Evolutionary conservation across 2,329 filamentous ascomycete species (phyloP), one percentile per base, ranked within the genome.

Genomic region (Ciborinia camelliae): DNA sequence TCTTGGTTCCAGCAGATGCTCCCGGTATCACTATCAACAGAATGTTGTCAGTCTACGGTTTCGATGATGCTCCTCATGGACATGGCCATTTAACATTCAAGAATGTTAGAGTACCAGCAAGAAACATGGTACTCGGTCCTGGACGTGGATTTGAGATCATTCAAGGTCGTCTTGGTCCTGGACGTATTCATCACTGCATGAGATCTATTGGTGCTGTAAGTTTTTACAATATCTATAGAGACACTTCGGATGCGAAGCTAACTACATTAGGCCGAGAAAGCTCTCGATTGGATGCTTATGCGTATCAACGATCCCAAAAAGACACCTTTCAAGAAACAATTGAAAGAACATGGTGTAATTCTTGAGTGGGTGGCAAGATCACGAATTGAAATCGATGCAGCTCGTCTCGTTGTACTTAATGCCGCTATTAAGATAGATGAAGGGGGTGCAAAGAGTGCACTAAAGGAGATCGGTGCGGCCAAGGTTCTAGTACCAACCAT

Each of bases 181-280:
- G 95, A 41, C 90, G 95, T 65, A 98, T 99, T 76, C 95, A 99
- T 81, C 95, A 99, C 80, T 92, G 92, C 66, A 99, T 99, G 95
- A 88, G 95, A 69, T 89, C 87, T 67, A 95, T 99, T 75, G 95
- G 95, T 62, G 90, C 92, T 61, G 86, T 86, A 79, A 76, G 82
- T 80, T 39, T 14, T 57, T 20, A 41, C 39, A 61, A 28, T 20
- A 47, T 47, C 18, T 20, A 5, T 7, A 28, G 15, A 32, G 63
- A 37, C 9, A 41, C 32, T 32, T 7, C 8, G n/a, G n/a, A n/a
- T n/a, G n/a, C n/a, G 35, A 66, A 37, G 43, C 67, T 74, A 63
- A 74, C 50, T 48, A n/a, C 43, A n/a, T 35, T 43, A 86, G 82
- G 89, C 95, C 23, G 95, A 99, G 79, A 86, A 88, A 70, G 95